A percentile compares a stretch with the other conserved stretches of the same genome.
These are phyloP conservation scores for Bimuria novae-zelandiae DNA, from an alignment of 2,329 filamentous ascomycete genomes.

Conservation along the genomic window DNA sequence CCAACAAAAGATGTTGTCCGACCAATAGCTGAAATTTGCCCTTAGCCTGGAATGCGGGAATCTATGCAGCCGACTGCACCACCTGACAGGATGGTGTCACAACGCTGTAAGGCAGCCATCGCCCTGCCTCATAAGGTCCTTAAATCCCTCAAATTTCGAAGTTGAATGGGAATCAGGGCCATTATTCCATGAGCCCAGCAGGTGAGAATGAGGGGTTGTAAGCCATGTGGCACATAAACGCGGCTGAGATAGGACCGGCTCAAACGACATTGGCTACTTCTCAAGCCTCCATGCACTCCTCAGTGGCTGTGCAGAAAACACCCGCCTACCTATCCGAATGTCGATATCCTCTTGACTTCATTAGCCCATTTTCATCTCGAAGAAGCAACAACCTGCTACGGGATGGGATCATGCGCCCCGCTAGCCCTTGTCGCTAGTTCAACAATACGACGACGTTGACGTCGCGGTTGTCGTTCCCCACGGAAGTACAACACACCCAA, in stretches of 20 bases:
- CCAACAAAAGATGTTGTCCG: neutral
- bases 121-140: no score
- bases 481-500: no score
- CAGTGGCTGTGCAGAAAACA: constrained; percentile 2
- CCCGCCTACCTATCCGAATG: no score
- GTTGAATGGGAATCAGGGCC: no score
- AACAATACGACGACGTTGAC: neutral
- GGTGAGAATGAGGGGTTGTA: neutral
- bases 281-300: neutral
- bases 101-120: neutral
- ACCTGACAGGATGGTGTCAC: neutral
- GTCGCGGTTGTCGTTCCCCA: no score
- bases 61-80: neutral
- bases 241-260: neutral
- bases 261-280: neutral
- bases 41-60: neutral
- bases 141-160: neutral
- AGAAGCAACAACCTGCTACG: neutral
- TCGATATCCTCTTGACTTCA: no score
- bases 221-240: neutral
- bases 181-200: no score
- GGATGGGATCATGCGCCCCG: neutral
- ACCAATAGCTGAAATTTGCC: neutral
- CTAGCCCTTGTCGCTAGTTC: neutral
- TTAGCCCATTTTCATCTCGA: no score